These are phyloP conservation scores for Colletotrichum viniferum DNA, from an alignment of 2,329 filamentous ascomycete species.

Conservation along the genomic window DNA sequence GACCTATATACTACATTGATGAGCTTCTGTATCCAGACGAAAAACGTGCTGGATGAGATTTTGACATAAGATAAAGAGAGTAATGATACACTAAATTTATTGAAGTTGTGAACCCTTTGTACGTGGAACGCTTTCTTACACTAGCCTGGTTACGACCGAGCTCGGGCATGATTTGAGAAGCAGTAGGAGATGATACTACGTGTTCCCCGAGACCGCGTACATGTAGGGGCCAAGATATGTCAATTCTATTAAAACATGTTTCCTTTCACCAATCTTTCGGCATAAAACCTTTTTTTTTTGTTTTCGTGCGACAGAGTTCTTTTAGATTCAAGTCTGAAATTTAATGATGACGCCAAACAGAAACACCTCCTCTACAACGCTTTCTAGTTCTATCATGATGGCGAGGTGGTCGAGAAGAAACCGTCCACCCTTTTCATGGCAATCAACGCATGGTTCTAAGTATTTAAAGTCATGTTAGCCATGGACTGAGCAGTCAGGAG, in stretches of 20 bases:
- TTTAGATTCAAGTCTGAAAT: too few species aligned
- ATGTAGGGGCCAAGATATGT: too few species aligned
- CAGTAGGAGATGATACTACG: too few species aligned
- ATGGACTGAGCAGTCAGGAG: background rate
- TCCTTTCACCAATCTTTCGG: too few species aligned
- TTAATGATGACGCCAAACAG: rapidly evolving
- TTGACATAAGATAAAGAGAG: background rate
- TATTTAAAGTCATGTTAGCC: rapidly evolving
- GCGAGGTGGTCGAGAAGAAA: background rate
- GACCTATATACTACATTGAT: background rate
- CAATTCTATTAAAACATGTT: too few species aligned
- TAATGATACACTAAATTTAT: background rate
- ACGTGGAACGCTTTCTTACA: too few species aligned
- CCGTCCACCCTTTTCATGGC: background rate
- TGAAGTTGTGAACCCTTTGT: rapidly evolving
- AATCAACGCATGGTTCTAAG: background rate
- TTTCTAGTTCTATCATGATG: background rate
- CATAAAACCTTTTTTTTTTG: too few species aligned
- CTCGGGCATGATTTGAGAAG: background rate
- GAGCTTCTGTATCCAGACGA: background rate
- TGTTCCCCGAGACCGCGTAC: too few species aligned
- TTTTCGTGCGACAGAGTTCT: too few species aligned
- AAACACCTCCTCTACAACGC: rapidly evolving
- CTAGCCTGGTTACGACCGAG: rapidly evolving
- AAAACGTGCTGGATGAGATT: background rate